Conservation (phyloP, 495 filamentous ascomycete genomes). For the Pyrenopolyporus hunteri region DNA sequence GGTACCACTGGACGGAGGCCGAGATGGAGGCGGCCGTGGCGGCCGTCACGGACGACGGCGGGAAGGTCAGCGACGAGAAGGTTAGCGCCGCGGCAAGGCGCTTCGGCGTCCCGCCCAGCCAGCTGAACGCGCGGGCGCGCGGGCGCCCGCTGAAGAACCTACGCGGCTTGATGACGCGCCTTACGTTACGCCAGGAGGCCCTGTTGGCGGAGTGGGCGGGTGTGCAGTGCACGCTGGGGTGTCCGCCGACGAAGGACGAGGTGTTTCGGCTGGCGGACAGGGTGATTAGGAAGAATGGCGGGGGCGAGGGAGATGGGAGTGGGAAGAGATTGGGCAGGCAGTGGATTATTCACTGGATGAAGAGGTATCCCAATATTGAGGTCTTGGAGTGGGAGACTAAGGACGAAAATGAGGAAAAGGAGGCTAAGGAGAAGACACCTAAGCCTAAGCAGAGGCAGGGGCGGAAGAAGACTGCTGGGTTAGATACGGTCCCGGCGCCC, state of each 20-base stretch:
- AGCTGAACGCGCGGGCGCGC: conserved; percentile 7
- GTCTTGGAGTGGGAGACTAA: conserved; percentile 26
- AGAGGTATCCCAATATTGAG: conserved; percentile 24
- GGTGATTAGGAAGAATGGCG: conserved; percentile 22
- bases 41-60: conserved; percentile 2
- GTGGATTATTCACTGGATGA: conserved; percentile 35
- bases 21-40: conserved; percentile 15
- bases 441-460: background rate
- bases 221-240: conserved; percentile 21
- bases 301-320: no score
- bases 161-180: conserved; percentile 15
- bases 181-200: conserved; percentile 25
- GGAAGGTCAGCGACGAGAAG: conserved; percentile 11
- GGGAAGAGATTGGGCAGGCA: conserved; percentile 23
- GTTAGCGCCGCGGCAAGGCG: conserved; percentile 4
- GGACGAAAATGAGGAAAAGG: background rate
- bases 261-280: conserved; percentile 17
- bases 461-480: background rate
- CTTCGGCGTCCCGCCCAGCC: conserved; percentile 21
- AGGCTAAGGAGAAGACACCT: no score
- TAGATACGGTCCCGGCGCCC: no score
- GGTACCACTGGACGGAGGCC: conserved; percentile 12
- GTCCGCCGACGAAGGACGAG: conserved; percentile 25
- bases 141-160: conserved; percentile 5
- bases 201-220: conserved; percentile 30